phyloP scores from a whole-genome alignment of 371 early-diverging fungal species.

The Zychaea mexicana region DNA sequence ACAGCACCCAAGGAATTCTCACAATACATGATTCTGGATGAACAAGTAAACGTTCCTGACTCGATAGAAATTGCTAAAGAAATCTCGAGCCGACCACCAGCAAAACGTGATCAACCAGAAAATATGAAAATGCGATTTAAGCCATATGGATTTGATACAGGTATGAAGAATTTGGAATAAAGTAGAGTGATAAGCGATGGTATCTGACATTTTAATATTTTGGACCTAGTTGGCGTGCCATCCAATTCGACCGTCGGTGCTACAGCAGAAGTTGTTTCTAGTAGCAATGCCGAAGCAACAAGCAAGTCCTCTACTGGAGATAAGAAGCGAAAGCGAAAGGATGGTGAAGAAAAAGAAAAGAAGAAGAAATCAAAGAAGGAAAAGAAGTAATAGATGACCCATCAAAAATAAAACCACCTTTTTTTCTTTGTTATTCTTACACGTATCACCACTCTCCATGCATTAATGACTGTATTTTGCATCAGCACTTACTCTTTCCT shows the following conservation, averaged over 20 bases:
- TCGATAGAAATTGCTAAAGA: conserved; percentile 35
- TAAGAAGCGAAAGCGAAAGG: conserved; percentile 20
- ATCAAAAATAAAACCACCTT: background rate
- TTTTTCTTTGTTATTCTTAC: background rate
- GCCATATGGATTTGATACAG: conserved; percentile 41
- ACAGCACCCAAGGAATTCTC: conserved; percentile 42
- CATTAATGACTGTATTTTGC: background rate
- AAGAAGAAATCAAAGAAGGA: conserved; percentile 18
- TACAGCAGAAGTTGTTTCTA: background rate
- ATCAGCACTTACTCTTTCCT: too few species aligned
- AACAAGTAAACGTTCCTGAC: conserved; percentile 47
- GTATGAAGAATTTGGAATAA: background rate
- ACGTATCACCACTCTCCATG: too few species aligned
- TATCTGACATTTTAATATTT: background rate
- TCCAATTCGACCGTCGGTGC: background rate
- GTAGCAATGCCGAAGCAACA: background rate
- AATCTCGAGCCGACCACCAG: conserved; percentile 35
- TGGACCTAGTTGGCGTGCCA: background rate
- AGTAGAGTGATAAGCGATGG: background rate
- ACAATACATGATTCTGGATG: conserved; percentile 41
- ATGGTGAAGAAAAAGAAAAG: conserved; percentile 11
- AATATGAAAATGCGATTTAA: conserved; percentile 49
- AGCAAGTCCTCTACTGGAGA: background rate
- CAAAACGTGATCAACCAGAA: conserved; percentile 47
- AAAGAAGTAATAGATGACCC: too few species aligned